Base-by-base conservation (phyloP, 2,329 filamentous ascomycete species). In the Alternaria conjuncta region DNA sequence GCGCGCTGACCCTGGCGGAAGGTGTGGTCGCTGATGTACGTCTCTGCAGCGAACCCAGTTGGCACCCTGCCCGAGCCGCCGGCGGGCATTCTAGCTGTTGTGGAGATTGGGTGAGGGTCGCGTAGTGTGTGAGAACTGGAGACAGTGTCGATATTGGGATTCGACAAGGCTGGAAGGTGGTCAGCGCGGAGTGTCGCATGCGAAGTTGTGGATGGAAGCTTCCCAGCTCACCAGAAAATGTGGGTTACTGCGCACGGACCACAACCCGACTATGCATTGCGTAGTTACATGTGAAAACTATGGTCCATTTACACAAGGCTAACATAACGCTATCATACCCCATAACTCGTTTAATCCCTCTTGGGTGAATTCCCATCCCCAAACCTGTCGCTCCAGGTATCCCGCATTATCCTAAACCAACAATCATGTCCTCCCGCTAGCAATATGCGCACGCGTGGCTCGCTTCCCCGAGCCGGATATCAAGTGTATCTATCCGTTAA, bases 1-100 rank as follows among this genome's bases (percentile, higher is more conserved):
- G 93, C 94, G 61, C 93, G 90, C 78, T 97, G 94, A 68, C 96
- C 94, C 74, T 88, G 88, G 71, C 93, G 89, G 78, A 99, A 99
- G 1, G 92, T 94, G 67, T 95, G 89, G 75, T 98, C 96, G 79
- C 93, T 97, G 68, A 99, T 89, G 71, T 88, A 92, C 0, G 92
- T 94, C 80, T 99, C 95, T 71, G 96, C 88, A 2, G 96, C 96
- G 73, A 88, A 91, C 11, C 96, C 96, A 0, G 96, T 97, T 3
- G 84, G 84, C 11, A 86, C 83, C 63, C 79, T 80, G 60, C 84
- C 83, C 12, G 73, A 61, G 56, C 70, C 65, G 61, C 71, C 68
- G 25, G 68, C 70, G 20, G 70, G 65, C 73, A 79, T 76, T 43
- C 11, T 50, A 9, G 12, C 15, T 15, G 28, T 54, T 12, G n/a